A percentile compares a stretch with the other conserved stretches of the same genome.
These are phyloP conservation scores for Biscutella laevigata DNA, from an alignment of 441 rosid species.

Conservation along the genomic window DNA sequence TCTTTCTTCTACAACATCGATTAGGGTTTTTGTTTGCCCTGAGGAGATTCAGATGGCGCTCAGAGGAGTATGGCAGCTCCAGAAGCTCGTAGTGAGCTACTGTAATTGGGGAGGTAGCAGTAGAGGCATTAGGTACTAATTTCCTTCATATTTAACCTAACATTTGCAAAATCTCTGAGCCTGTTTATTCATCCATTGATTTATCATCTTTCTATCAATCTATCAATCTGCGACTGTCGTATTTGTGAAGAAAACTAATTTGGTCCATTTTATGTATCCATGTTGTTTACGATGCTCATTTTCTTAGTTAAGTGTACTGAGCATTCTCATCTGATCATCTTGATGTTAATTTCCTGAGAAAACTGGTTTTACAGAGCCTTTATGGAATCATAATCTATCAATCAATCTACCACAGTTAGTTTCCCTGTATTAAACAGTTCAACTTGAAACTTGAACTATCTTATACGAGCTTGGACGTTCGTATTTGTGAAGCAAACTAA, in stretches of 20 bases:
- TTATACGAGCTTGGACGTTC: no score
- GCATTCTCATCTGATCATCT: neutral
- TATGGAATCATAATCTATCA: no score
- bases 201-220: neutral
- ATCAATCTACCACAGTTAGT: no score
- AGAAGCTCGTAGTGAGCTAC: slow-evolving; percentile 69
- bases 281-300: neutral
- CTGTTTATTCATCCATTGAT: neutral
- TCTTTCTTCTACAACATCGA: neutral
- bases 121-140: slow-evolving; percentile 64
- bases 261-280: neutral
- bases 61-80: slow-evolving; percentile 83
- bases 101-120: slow-evolving; percentile 94
- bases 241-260: neutral
- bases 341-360: neutral
- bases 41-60: slow-evolving; percentile 44
- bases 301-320: neutral
- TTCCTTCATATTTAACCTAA: neutral
- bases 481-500: no score
- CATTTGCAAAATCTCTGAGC: neutral
- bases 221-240: neutral
- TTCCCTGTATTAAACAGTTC: no score
- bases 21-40: slow-evolving; percentile 16
- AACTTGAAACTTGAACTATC: no score
- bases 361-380: slow-evolving; percentile 40